Evolutionary conservation across 2,329 filamentous ascomycete genomes (phyloP).

Genomic region (Apiospora sp.): DNA sequence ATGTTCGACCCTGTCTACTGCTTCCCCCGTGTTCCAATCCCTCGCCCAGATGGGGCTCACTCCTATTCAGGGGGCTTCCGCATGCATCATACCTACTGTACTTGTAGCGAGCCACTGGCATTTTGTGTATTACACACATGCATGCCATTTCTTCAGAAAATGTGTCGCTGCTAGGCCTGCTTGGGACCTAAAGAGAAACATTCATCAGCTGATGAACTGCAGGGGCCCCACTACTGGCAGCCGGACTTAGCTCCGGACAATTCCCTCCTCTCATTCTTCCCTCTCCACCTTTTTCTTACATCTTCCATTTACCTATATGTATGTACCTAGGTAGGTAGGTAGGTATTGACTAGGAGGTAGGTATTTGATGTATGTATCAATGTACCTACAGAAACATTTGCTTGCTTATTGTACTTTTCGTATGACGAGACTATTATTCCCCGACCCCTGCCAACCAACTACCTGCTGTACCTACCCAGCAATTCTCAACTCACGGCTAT

Average conservation of each 20-base stretch:
- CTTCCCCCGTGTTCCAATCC: not conserved
- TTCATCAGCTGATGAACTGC: conserved; percentile 1
- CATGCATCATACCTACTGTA: not conserved
- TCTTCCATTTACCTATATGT: no score
- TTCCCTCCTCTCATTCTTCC: not conserved
- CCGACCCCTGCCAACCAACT: not conserved
- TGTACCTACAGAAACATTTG: not conserved
- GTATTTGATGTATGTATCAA: no score
- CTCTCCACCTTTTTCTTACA: not conserved
- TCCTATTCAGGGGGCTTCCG: not conserved
- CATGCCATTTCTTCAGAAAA: not conserved
- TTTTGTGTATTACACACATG: not conserved
- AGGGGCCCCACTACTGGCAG: not conserved
- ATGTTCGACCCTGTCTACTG: not conserved
- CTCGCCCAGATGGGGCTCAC: not conserved
- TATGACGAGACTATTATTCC: not conserved
- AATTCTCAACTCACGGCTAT: not conserved
- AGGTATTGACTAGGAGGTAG: no score
- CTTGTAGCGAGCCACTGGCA: not conserved
- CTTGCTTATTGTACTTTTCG: not conserved
- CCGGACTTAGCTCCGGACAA: not conserved
- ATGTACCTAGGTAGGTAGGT: no score
- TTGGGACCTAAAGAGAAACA: not conserved
- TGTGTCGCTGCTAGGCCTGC: not conserved
- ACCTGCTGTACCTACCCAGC: not conserved